Evolutionary conservation across 2,329 filamentous ascomycete species (phyloP), one percentile per base, ranked within the genome.

Genomic region (Rhynchosporium agropyri): DNA sequence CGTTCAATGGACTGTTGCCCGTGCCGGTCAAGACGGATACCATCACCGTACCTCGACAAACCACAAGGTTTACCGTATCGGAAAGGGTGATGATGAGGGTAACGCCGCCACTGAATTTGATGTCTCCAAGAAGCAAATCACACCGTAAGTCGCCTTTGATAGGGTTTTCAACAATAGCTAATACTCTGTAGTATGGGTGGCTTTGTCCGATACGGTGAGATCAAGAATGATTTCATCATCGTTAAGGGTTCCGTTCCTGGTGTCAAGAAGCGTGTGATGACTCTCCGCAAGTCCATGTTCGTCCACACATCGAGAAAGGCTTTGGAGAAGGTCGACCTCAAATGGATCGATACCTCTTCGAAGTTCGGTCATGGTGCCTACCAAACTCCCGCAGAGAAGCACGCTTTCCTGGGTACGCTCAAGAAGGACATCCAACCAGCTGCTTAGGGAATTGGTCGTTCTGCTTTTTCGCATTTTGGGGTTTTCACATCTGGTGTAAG

Each of bases 1-100:
- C 92, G 95, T 99, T 82, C 95, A 99, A 86, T 99, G 95, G 95
- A 99, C 95, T 80, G 95, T 99, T 85, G 95, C 94, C 79, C 95
- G 95, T 90, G 95, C 95, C 72, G 95, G 95, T 97, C 95, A 99
- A 85, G 88, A 89, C 82, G 95, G 95, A 87, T 99, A 99, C 89
- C 95, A 99, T 82, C 95, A 99, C 86, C 93, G 95, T 90, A 99
- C 95, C 78, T 98, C 95, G 70, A 91, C 95, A 85, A 99, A 99
- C 91, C 95, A 99, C 92, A 99, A 99, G 91, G 83, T 99, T 79
- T 99, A 98, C 91, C 92, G 95, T 74, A 91, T 99, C 74, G 95
- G 94, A 79, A 96, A 95, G 89, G 94, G 86, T 75, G 84, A 85
- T 72, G 91, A 95, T 76, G 92, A 95, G 78, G 89, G 89, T 80